Evolutionary conservation across 352 stramenopile species (phyloP).

Genomic region (Pelagophyceae sp.): DNA sequence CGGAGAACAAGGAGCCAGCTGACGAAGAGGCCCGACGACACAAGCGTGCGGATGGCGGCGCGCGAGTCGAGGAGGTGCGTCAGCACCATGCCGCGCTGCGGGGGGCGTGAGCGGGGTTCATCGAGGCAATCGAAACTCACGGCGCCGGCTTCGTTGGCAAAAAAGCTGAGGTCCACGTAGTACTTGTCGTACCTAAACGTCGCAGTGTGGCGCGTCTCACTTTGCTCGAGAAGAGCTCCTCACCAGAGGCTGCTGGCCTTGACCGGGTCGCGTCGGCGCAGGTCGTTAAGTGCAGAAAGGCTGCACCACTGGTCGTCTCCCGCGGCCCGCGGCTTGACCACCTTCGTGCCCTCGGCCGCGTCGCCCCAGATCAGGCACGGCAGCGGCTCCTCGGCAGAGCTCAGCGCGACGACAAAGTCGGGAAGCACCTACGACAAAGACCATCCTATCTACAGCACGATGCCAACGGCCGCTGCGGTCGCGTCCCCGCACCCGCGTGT

Average conservation of each 20-base stretch:
- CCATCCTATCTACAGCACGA: not conserved
- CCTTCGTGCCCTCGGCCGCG: not conserved
- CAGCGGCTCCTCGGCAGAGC: not conserved
- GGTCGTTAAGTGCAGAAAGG: conserved; percentile 6
- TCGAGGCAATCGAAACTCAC: too few species aligned
- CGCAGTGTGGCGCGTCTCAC: too few species aligned
- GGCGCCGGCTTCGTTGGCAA: not conserved
- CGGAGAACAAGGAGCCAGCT: not conserved
- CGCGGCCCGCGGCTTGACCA: not conserved
- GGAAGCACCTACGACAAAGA: not conserved
- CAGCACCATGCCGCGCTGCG: not conserved
- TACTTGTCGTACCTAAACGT: conserved; percentile 18
- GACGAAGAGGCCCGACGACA: not conserved
- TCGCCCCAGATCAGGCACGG: conserved; percentile 17
- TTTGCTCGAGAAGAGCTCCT: too few species aligned
- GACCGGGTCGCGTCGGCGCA: not conserved
- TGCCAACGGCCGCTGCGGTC: not conserved
- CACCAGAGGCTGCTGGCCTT: conserved; percentile 9
- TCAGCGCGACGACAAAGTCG: not conserved
- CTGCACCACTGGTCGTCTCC: not conserved
- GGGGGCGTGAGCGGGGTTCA: too few species aligned
- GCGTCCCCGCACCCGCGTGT: not conserved
- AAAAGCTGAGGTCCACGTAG: not conserved
- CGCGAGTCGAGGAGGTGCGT: not conserved
- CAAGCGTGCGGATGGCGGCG: not conserved